A percentile compares a stretch with the other conserved stretches of the same genome.
phyloP scores from a whole-genome alignment of 495 filamentous ascomycete species.

The Ramalina peruviana region DNA sequence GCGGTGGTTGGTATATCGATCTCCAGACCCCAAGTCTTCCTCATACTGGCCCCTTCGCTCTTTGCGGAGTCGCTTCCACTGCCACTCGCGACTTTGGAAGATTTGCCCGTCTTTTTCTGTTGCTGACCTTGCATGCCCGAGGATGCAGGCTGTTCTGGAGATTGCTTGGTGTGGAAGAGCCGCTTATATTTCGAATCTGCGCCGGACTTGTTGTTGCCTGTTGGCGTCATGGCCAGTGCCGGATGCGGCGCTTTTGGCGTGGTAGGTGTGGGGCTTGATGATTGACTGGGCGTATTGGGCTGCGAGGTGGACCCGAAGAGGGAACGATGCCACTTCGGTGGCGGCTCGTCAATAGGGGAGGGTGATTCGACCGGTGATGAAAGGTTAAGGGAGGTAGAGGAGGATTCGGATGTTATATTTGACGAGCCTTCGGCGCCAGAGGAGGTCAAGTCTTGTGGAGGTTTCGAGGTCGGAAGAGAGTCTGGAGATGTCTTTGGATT shows the following conservation, averaged over 20 bases:
- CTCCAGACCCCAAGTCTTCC: slow-evolving; percentile 8
- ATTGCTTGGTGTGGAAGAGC: slow-evolving; percentile 6
- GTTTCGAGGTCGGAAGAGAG: not conserved
- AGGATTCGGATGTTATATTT: slow-evolving; percentile 13
- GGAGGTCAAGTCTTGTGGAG: slow-evolving; percentile 9
- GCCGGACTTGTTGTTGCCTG: not conserved
- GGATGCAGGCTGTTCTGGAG: not conserved
- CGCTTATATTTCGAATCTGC: slow-evolving; percentile 12
- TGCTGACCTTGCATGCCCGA: not conserved
- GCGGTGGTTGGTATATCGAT: slow-evolving; percentile 7
- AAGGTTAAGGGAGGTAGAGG: slow-evolving; percentile 11
- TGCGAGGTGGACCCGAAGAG: slow-evolving; percentile 12
- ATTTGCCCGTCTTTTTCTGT: not conserved
- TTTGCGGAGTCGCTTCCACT: not conserved
- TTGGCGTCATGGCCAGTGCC: slow-evolving; percentile 12
- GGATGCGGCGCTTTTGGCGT: slow-evolving; percentile 4
- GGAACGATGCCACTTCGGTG: slow-evolving; percentile 5
- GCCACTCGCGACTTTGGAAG: not conserved
- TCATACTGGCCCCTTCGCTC: not conserved
- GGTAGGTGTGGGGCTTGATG: not conserved
- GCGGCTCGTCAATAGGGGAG: slow-evolving; percentile 2
- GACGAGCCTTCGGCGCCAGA: slow-evolving; percentile 15
- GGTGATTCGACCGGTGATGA: slow-evolving; percentile 9
- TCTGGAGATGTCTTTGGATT: not conserved
- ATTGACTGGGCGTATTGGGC: slow-evolving; percentile 3